phyloP scores from a whole-genome alignment of 1,139 yeast genomes.

The Saccharomycopsis crataegensis region DNA sequence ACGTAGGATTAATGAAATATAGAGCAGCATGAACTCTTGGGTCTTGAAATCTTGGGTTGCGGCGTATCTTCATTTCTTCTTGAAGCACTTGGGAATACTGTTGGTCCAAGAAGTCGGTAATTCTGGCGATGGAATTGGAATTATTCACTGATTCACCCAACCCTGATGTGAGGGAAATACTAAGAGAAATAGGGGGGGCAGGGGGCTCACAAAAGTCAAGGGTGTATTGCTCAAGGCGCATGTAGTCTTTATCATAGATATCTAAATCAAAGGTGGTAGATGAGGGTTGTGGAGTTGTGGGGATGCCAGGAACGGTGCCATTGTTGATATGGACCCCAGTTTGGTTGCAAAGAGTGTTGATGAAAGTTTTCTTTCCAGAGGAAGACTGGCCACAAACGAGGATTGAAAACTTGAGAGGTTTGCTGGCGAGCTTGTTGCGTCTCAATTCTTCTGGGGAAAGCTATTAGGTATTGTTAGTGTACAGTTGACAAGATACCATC shows the following conservation, averaged over 20 bases:
- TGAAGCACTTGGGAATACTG: constrained; percentile 77
- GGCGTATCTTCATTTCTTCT: constrained; percentile 68
- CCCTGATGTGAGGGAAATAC: constrained; percentile 38
- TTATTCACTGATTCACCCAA: constrained; percentile 38
- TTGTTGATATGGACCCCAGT: constrained; percentile 1
- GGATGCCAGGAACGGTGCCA: background rate
- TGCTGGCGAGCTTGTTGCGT: constrained; percentile 50
- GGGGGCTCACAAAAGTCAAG: constrained; percentile 32
- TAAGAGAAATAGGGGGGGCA: constrained; percentile 34
- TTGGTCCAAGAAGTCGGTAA: constrained; percentile 70
- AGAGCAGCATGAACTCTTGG: constrained; percentile 57
- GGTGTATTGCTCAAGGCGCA: background rate
- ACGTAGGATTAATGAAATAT: constrained; percentile 52
- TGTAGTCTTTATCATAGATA: background rate
- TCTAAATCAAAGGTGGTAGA: background rate
- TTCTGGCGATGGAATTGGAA: constrained; percentile 34
- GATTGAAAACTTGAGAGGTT: constrained; percentile 48
- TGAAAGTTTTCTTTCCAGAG: constrained; percentile 54
- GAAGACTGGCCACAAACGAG: constrained; percentile 58
- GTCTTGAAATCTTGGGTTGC: constrained; percentile 49
- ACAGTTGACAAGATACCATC: background rate
- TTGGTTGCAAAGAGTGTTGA: constrained; percentile 50
- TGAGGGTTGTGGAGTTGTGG: too few species aligned
- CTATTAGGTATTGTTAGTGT: constrained; percentile 18
- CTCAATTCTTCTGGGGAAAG: constrained; percentile 41